Conservation (phyloP, 2,329 filamentous ascomycete species). For the Phyllosticta citrichinensis region DNA sequence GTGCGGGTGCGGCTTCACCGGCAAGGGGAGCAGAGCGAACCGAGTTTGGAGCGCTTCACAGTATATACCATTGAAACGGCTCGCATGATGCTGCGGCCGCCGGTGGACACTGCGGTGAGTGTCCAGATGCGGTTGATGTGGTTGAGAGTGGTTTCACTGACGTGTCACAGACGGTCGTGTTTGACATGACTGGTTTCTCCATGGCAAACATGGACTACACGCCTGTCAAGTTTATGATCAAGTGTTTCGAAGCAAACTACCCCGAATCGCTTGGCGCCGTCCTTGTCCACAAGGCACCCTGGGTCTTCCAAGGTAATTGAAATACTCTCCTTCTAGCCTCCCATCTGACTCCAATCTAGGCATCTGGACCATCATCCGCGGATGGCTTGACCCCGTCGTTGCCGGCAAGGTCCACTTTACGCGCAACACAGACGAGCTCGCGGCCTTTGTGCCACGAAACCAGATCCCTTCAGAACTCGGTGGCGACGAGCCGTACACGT, state of each 20-base stretch:
- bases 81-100: constrained; percentile 67
- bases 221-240: constrained; percentile 98
- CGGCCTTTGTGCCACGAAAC: constrained; percentile 59
- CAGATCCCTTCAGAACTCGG: constrained; percentile 76
- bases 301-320: constrained; percentile 77
- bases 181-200: constrained; percentile 91
- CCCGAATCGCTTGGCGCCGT: constrained; percentile 85
- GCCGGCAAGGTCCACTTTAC: constrained; percentile 91
- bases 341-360: constrained; percentile 37
- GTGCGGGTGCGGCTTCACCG: constrained; percentile 76
- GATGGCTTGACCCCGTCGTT: constrained; percentile 95
- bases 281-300: constrained; percentile 90
- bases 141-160: constrained; percentile 15
- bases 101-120: constrained; percentile 85
- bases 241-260: constrained; percentile 98
- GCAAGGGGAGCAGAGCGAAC: constrained; percentile 70
- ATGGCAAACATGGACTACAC: constrained; percentile 98
- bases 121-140: neutral
- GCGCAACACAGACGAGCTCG: constrained; percentile 67
- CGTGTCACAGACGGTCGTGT: constrained; percentile 63
- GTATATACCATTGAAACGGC: constrained; percentile 92
- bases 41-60: constrained; percentile 77
- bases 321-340: constrained; percentile 7
- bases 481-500: constrained; percentile 76
- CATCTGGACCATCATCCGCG: constrained; percentile 92